These are phyloP conservation scores for Candida corydali DNA, from an alignment of 805 yeast species.

Conservation along the genomic window DNA sequence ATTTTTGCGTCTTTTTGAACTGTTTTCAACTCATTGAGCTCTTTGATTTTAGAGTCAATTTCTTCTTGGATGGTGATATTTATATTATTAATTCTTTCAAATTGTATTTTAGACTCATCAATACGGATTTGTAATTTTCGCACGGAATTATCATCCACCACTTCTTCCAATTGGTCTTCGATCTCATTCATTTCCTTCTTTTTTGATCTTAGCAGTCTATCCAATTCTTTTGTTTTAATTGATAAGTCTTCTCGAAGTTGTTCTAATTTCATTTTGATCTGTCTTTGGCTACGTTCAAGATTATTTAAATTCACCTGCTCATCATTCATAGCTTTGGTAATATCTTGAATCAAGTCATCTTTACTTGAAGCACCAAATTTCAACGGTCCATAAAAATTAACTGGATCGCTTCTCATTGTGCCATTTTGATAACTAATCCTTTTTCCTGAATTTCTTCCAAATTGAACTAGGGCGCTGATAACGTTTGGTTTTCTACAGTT, in stretches of 20 bases:
- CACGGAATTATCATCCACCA: constrained; percentile 40
- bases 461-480: constrained; percentile 36
- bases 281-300: constrained; percentile 2
- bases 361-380: constrained; percentile 22
- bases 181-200: constrained; percentile 20
- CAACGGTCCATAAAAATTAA: constrained; percentile 27
- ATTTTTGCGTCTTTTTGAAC: background rate
- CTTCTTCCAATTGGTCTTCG: constrained; percentile 38
- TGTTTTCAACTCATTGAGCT: background rate
- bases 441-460: constrained; percentile 41
- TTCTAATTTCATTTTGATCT: constrained; percentile 1
- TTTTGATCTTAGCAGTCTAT: background rate
- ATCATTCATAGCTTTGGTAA: constrained; percentile 8
- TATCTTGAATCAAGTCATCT: constrained; percentile 4
- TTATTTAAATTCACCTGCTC: constrained; percentile 2
- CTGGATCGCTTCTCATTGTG: constrained; percentile 51
- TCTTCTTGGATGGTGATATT: constrained; percentile 25
- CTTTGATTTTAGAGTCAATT: constrained; percentile 7
- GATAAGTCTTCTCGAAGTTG: constrained; percentile 9
- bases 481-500: constrained; percentile 36
- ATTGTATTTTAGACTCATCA: constrained; percentile 23
- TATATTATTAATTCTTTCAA: constrained; percentile 23
- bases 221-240: background rate
- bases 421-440: constrained; percentile 33
- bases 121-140: constrained; percentile 31